Evolutionary conservation across 2,329 filamentous ascomycete species (phyloP), one percentile per base, ranked within the genome.

Genomic region (Arthrobotrys musiformis): DNA sequence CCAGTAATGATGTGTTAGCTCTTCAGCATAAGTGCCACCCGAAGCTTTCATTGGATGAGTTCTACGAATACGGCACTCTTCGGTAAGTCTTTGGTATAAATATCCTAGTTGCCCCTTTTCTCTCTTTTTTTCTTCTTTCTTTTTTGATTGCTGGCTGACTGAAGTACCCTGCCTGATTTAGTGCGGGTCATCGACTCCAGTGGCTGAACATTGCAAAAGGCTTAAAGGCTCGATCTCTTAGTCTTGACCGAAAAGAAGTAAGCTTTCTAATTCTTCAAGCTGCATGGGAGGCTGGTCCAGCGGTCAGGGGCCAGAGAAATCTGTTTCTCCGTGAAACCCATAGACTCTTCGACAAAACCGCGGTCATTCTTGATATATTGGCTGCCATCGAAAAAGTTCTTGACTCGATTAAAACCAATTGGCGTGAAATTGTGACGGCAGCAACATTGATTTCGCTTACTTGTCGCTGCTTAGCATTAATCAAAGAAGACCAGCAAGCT

Each of bases 131-230:
- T 33, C 30, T 33, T 9, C 30, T 9, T 9, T 9, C 9, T 9
- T 33, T 9, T 9, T 9, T 9, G 5, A 9, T 9, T 33, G 11
- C 13, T 2, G 37, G 7, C 80, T 85, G 0, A 35, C 17, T 24
- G 17, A 22, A 40, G 9, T 4, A 3, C 15, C 3, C 33, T 8
- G n/a, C 17, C 24, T 22, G 2, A n/a, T 78, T 90, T 1, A 84
- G 86, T 0, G 80, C 86, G 0, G 88, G 88, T 0, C 72, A 84
- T 17, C 80, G 81, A 0, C 81, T 89, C 7, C 87, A 88, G 61
- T 90, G 88, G 86, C 79, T 83, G 7, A 90, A 89, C 64, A 85
- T 91, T 2, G 80, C 89, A 0, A 80, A 84, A 0, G 86, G 90
- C 79, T 81, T 91, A 2, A 81, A 82, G 0, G 82, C 83, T 0